Percentiles rank a stretch among this genome's conserved stretches.
Evolutionary conservation across 1,139 yeast species (phyloP).

Genomic region (Diutina neorugosa): DNA sequence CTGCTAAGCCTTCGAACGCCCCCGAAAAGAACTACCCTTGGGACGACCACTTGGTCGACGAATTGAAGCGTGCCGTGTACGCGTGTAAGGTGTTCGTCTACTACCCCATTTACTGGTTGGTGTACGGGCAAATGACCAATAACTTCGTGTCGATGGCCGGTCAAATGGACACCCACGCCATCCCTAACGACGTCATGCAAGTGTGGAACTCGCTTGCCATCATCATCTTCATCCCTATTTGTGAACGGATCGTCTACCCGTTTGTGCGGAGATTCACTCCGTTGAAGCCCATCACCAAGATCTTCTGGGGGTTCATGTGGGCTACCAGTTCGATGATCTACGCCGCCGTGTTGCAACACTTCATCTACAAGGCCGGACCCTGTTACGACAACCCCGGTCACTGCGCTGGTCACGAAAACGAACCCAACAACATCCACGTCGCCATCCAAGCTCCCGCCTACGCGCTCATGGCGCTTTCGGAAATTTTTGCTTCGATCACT

Average conservation of each 20-base stretch:
- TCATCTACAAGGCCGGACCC: slow-evolving; percentile 63
- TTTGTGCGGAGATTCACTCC: slow-evolving; percentile 42
- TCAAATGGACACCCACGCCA: slow-evolving; percentile 47
- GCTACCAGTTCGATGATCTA: slow-evolving; percentile 62
- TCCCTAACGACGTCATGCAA: slow-evolving; percentile 58
- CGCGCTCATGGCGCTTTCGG: slow-evolving; percentile 48
- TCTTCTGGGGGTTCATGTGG: slow-evolving; percentile 62
- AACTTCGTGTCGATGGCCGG: slow-evolving; percentile 58
- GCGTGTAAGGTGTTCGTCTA: slow-evolving; percentile 55
- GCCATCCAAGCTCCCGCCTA: slow-evolving; percentile 58
- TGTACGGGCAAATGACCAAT: slow-evolving; percentile 55
- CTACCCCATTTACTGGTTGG: slow-evolving; percentile 58
- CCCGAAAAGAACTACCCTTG: slow-evolving; percentile 38
- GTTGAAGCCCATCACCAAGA: slow-evolving; percentile 61
- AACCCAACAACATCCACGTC: slow-evolving; percentile 45
- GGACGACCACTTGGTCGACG: slow-evolving; percentile 53
- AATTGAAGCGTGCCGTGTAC: slow-evolving; percentile 41
- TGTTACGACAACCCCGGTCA: slow-evolving; percentile 51
- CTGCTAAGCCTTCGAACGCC: slow-evolving; percentile 41
- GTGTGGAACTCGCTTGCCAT: slow-evolving; percentile 51
- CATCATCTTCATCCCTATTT: slow-evolving; percentile 49
- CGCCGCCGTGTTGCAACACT: slow-evolving; percentile 73
- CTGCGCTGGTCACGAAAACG: slow-evolving; percentile 11
- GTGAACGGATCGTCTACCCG: slow-evolving; percentile 44
- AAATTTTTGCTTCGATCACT: slow-evolving; percentile 54